Evolutionary conservation across 345 rosid species (phyloP).

Genomic region (Raphanus raphanistrum): DNA sequence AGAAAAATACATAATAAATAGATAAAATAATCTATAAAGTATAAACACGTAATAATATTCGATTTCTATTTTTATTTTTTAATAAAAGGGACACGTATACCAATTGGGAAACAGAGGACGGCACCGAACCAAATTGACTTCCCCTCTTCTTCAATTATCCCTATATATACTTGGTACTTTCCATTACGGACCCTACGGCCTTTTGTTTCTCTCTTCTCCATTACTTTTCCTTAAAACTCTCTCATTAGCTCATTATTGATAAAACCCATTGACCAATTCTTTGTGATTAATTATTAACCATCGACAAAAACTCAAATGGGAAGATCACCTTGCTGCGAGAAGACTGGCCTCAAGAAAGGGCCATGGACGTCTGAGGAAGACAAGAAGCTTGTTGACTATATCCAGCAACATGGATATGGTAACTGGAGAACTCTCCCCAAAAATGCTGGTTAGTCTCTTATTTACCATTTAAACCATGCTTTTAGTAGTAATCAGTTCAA

Average conservation of each 20-base stretch:
- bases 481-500: too few species aligned
- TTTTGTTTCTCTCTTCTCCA: conserved; percentile 28
- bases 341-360: conserved; percentile 76
- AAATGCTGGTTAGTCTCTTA: conserved; percentile 62
- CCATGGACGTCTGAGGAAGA: conserved; percentile 95
- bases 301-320: conserved; percentile 48
- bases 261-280: neutral
- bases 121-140: conserved; percentile 90
- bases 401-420: conserved; percentile 76
- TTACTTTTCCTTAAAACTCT: neutral
- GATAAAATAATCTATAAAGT: conserved; percentile 13
- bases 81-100: conserved; percentile 60
- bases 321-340: conserved; percentile 84
- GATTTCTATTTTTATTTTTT: neutral
- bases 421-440: conserved; percentile 90
- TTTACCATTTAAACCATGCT: neutral
- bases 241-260: neutral
- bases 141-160: conserved; percentile 21
- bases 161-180: conserved; percentile 49
- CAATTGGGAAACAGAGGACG: conserved; percentile 54
- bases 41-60: neutral
- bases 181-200: conserved; percentile 41
- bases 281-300: neutral
- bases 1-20: neutral
- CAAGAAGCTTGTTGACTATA: conserved; percentile 62